Conservation (phyloP, 352 stramenopile species). For the Phytophthora litchii region DNA sequence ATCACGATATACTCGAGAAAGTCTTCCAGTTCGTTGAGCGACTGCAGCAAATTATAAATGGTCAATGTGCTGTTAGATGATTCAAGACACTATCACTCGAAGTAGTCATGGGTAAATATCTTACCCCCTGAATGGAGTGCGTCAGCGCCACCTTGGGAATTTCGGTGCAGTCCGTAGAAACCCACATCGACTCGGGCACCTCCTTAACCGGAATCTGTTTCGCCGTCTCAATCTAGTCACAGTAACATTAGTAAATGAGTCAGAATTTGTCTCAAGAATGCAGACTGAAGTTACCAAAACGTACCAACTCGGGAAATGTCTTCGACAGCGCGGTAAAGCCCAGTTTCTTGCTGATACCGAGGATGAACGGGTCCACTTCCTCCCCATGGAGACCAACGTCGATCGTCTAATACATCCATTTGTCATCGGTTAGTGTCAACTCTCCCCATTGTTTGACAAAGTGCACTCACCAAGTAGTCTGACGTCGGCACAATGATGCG, state of each 20-base stretch:
- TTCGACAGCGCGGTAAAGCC: slow-evolving; percentile 74
- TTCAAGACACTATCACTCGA: not conserved
- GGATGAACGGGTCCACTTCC: slow-evolving; percentile 73
- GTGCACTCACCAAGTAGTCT: slow-evolving; percentile 54
- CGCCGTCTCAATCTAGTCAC: slow-evolving; percentile 57
- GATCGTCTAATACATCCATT: slow-evolving; percentile 50
- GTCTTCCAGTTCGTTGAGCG: slow-evolving; percentile 65
- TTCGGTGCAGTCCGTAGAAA: slow-evolving; percentile 69
- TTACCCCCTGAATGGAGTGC: slow-evolving; percentile 51
- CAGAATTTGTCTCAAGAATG: not conserved
- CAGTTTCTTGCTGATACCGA: slow-evolving; percentile 77
- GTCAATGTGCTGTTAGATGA: not conserved
- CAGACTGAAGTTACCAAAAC: not conserved
- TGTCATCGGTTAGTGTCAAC: slow-evolving; percentile 8
- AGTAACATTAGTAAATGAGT: not conserved
- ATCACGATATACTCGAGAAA: slow-evolving; percentile 81
- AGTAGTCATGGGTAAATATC: slow-evolving; percentile 6
- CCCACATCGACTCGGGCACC: slow-evolving; percentile 67
- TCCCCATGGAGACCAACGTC: slow-evolving; percentile 65
- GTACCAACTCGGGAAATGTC: slow-evolving; percentile 71
- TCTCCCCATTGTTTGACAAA: not conserved
- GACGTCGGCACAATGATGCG: slow-evolving; percentile 46
- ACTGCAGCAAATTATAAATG: slow-evolving; percentile 31
- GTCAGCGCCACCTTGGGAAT: slow-evolving; percentile 65
- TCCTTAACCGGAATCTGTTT: slow-evolving; percentile 66